Base-by-base conservation (phyloP, 176 grass and related monocot species). In the Miscanthus lutarioriparius region DNA sequence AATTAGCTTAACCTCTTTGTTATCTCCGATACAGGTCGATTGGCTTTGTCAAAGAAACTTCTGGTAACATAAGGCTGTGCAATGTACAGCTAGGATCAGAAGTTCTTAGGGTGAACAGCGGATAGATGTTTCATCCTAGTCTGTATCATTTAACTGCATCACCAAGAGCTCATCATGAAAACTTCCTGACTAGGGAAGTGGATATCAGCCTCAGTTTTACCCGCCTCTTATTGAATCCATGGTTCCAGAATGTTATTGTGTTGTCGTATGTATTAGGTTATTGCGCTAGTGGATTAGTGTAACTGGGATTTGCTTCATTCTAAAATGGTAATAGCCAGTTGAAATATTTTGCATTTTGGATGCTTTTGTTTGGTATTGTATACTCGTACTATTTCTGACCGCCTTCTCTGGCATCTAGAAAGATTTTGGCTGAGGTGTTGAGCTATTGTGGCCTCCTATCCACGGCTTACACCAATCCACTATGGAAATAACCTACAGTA, bases 191-290 rank as follows among this genome's bases (percentile, higher is more conserved):
- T 35, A 37, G 22, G 79, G 58, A 51, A 45, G 16, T 78, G 67
- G 10, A 73, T 79, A 61, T 13, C 23, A 28, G 33, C 54, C 44
- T 77, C 69, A 37, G 20, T 37, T 49, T 53, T 33, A 82, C 19
- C 16, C 48, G 5, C 23, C 11, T 63, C 22, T 28, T 78, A 9
- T 48, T 83, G 66, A 10, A 40, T 67, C 62, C 27, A 17, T 62
- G 75, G 56, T 11, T 28, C 30, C 30, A 74, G 48, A 56, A 28
- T 78, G 12, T 38, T 54, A 17, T 11, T 68, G 8, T 62, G 26
- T 25, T 78, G 74, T 86, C 72, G 74, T 86, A 75, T 82, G 43
- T 86, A 72, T 71, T 82, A 74, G 45, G 63, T 30, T 43, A 27
- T 71, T 64, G 30, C 66, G 20, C 10, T 66, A 27, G 13, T 13